A percentile compares a stretch with the other conserved stretches of the same genome.
Evolutionary conservation across 768 basidiomycete species (phyloP).

Genomic region (Thelephora ganbajun): DNA sequence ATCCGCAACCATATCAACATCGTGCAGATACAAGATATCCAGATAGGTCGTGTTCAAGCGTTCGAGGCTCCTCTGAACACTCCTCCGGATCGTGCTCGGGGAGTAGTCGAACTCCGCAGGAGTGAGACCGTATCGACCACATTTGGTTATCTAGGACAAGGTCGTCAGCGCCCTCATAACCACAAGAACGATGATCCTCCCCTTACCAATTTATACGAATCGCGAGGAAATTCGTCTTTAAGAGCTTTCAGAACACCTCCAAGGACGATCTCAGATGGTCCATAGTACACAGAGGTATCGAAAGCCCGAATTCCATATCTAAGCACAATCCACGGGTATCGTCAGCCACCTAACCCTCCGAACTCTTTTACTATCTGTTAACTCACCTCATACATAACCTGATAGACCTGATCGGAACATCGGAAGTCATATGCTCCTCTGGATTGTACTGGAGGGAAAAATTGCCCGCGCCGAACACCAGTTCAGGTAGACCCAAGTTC

Average conservation of each 20-base stretch:
- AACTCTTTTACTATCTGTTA: background rate
- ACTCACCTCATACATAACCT: slow-evolving; percentile 63
- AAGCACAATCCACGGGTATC: no score
- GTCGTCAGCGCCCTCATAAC: background rate
- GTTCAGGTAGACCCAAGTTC: slow-evolving; percentile 23
- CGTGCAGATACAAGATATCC: slow-evolving; percentile 73
- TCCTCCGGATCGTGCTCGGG: slow-evolving; percentile 47
- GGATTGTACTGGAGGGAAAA: slow-evolving; percentile 60
- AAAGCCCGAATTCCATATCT: slow-evolving; percentile 76
- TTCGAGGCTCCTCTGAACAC: slow-evolving; percentile 52
- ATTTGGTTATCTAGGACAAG: slow-evolving; percentile 71
- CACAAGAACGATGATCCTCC: background rate
- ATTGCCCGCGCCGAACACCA: slow-evolving; percentile 62
- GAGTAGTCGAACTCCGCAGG: slow-evolving; percentile 58
- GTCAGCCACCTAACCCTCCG: no score
- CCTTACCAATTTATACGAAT: slow-evolving; percentile 59
- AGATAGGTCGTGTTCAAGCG: slow-evolving; percentile 67
- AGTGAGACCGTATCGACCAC: slow-evolving; percentile 55
- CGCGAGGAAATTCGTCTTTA: slow-evolving; percentile 57
- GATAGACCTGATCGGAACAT: slow-evolving; percentile 48
- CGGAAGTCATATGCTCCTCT: slow-evolving; percentile 40
- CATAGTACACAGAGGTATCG: slow-evolving; percentile 76
- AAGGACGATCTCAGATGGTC: slow-evolving; percentile 63
- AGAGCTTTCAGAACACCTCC: slow-evolving; percentile 51
- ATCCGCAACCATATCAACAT: slow-evolving; percentile 65